Base-by-base conservation (phyloP, 225 moss, liverwort and hornwort genomes). In the Antitrichia curtipendula region DNA sequence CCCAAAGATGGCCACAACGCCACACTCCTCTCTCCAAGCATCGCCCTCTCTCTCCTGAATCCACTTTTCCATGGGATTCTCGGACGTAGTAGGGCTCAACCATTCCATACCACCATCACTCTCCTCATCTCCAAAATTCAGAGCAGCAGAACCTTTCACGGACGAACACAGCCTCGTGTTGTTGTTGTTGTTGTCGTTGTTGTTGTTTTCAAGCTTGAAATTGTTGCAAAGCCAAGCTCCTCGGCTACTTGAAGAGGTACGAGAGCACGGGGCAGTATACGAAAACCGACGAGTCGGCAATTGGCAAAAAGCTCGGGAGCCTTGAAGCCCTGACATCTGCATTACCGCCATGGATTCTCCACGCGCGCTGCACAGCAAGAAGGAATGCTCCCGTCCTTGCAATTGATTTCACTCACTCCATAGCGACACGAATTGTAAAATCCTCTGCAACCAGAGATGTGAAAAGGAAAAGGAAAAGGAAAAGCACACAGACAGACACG, bases 1-100 rank as follows among this genome's bases (percentile, higher is more conserved):
- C 27, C 98, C 98, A 20, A 95, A 96, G 56, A 99, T 96, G 31
- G 96, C 98, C 53, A 97, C 98, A 56, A 99, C 98, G 20, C 98
- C 98, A 80, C 98, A 99, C 86, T 99, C 98, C 87, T 99, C 98
- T 82, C 95, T 90, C 90, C 95, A 90, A 68, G 88, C 90, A 86
- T 96, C 98, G 16, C 90, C 94, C 14, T 89, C 95, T 24, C 91
- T 86, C 82, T 84, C 90, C 54, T 86, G 89, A 54, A 90, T 75
- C 93, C 94, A 89, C 47, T 89, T 87, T n/a, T 86, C 90, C 95
- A 96, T 96, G n/a, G 96, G 95, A 85, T 96, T 96, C 34, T 71
- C 82, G 21, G 68, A 57, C 92, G 91, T 91, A 31, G 61, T 81
- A 73, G 97, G 93, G 43, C 98, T 97, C 87, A 96, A 84, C 90